Percentiles rank a stretch among this genome's conserved stretches.
Conservation (phyloP, 805 yeast genomes). For the Hanseniaspora vineae region DNA sequence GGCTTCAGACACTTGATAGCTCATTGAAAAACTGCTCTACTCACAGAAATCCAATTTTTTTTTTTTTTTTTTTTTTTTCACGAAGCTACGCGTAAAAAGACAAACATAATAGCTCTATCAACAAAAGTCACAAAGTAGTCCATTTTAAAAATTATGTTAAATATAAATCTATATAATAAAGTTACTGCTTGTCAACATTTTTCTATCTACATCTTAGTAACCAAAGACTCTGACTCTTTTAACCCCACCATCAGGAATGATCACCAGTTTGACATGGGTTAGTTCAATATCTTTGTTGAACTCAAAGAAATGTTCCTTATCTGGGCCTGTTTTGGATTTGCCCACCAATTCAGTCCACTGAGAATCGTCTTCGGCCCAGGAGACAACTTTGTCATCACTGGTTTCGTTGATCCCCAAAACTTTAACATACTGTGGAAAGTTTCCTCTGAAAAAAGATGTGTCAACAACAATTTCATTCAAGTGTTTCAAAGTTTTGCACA, state of each 20-base stretch:
- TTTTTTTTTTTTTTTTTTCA: too few species aligned
- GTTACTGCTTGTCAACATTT: too few species aligned
- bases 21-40: too few species aligned
- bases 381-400: constrained; percentile 22
- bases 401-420: constrained; percentile 45
- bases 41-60: too few species aligned
- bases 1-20: too few species aligned
- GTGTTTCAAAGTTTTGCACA: constrained; percentile 49
- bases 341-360: constrained; percentile 56
- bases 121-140: too few species aligned
- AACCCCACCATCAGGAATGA: constrained; percentile 95
- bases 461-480: constrained; percentile 59
- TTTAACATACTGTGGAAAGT: constrained; percentile 72
- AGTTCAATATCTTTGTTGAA: constrained; percentile 25
- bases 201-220: constrained; percentile 3
- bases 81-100: too few species aligned
- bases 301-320: constrained; percentile 55
- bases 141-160: too few species aligned
- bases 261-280: constrained; percentile 66
- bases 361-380: constrained; percentile 29
- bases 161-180: too few species aligned
- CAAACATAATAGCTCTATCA: too few species aligned
- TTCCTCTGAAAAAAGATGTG: constrained; percentile 90
- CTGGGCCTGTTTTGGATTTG: constrained; percentile 69
- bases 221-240: constrained; percentile 84